Percentiles rank a stretch among this genome's conserved stretches.
Conservation (phyloP, 495 filamentous ascomycete genomes). For the Penicillium canescens region DNA sequence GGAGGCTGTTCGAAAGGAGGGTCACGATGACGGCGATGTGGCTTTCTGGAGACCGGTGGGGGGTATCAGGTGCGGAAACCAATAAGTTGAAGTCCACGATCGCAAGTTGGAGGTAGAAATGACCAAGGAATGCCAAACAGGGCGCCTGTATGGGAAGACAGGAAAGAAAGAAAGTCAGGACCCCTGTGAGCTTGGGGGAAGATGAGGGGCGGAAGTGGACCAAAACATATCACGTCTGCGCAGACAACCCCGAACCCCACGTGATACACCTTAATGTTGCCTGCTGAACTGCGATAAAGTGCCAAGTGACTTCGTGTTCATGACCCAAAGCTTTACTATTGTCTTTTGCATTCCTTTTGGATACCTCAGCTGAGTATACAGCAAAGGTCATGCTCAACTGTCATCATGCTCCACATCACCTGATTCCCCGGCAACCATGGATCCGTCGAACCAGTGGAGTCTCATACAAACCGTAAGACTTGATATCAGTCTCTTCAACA, state of each 20-base stretch:
- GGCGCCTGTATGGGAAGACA: neutral
- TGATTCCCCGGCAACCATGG: conserved; percentile 10
- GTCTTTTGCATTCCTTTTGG: too few relatives aligned
- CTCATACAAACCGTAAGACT: too few relatives aligned
- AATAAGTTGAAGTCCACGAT: neutral
- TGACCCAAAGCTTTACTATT: too few relatives aligned
- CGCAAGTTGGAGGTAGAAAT: neutral
- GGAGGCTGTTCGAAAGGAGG: conserved; percentile 19
- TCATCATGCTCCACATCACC: conserved; percentile 6
- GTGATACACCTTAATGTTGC: conserved; percentile 25
- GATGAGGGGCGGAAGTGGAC: conserved; percentile 30
- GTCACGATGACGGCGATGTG: conserved; percentile 5
- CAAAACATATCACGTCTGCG: conserved; percentile 22
- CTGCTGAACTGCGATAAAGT: neutral
- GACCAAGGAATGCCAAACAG: neutral
- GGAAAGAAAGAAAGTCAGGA: neutral
- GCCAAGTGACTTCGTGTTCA: too few relatives aligned
- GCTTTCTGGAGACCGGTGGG: too few relatives aligned
- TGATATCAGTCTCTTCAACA: too few relatives aligned
- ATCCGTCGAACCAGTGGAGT: conserved; percentile 3
- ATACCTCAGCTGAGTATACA: too few relatives aligned
- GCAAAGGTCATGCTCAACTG: neutral
- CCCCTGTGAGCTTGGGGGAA: conserved; percentile 12
- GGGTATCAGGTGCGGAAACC: too few relatives aligned
- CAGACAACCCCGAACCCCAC: conserved; percentile 17